phyloP scores from a whole-genome alignment of 176 grass and related monocot genomes.

The Typha latifolia region DNA sequence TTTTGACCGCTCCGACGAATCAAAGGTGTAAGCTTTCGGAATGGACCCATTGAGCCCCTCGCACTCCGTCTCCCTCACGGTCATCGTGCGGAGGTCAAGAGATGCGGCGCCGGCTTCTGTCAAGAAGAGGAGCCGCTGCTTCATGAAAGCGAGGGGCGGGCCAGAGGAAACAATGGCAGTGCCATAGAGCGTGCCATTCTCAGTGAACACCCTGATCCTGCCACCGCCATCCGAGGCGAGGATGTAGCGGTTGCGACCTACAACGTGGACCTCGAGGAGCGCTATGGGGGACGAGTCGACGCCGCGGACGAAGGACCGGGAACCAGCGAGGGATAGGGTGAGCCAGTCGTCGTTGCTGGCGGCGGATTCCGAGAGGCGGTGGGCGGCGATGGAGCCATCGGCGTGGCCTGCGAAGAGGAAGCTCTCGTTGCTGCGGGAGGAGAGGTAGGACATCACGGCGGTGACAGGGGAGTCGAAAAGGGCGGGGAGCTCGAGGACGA shows the following conservation, averaged over 20 bases:
- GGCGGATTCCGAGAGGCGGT: slow-evolving; percentile 52
- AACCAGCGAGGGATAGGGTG: slow-evolving; percentile 40
- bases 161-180: slow-evolving; percentile 60
- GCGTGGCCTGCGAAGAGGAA: slow-evolving; percentile 63
- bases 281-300: slow-evolving; percentile 57
- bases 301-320: slow-evolving; percentile 37
- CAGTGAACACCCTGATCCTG: slow-evolving; percentile 83
- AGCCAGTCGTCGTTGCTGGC: slow-evolving; percentile 68
- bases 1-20: slow-evolving; percentile 75
- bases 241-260: slow-evolving; percentile 59
- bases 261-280: slow-evolving; percentile 70
- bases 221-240: slow-evolving; percentile 55
- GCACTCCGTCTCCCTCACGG: slow-evolving; percentile 61
- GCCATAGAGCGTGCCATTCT: slow-evolving; percentile 89
- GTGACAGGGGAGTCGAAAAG: slow-evolving; percentile 39
- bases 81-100: slow-evolving; percentile 78
- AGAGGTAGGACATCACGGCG: slow-evolving; percentile 61
- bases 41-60: slow-evolving; percentile 63
- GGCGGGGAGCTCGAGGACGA: slow-evolving; percentile 53
- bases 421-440: slow-evolving; percentile 48
- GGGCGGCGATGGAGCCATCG: slow-evolving; percentile 61
- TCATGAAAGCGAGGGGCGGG: slow-evolving; percentile 68
- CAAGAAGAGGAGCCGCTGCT: slow-evolving; percentile 87
- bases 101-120: slow-evolving; percentile 68
- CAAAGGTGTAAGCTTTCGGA: slow-evolving; percentile 69